Evolutionary conservation across 1,284 basidiomycete genomes (phyloP).

Genomic region (Chiua sp.): DNA sequence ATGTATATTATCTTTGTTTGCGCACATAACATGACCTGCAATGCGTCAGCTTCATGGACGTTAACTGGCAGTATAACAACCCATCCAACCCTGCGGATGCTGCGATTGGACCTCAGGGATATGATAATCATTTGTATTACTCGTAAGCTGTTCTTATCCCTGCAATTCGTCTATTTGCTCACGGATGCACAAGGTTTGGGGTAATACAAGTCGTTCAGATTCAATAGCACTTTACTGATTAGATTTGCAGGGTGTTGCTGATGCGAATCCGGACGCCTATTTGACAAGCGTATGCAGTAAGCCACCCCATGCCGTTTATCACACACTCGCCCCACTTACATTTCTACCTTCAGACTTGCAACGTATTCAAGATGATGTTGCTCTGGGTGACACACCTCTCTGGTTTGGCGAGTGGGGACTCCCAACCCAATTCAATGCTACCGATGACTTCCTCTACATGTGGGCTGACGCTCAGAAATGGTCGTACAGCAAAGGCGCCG

Average conservation of each 20-base stretch:
- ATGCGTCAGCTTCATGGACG: slow-evolving; percentile 70
- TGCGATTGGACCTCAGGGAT: slow-evolving; percentile 69
- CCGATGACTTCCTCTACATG: slow-evolving; percentile 62
- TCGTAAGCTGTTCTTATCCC: slow-evolving; percentile 43
- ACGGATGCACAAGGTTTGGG: slow-evolving; percentile 54
- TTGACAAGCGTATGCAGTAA: slow-evolving; percentile 71
- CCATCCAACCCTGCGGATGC: slow-evolving; percentile 73
- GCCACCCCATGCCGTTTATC: slow-evolving; percentile 21
- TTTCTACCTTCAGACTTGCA: slow-evolving; percentile 23
- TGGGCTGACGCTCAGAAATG: slow-evolving; percentile 86
- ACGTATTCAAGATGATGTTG: slow-evolving; percentile 41
- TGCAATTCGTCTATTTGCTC: slow-evolving; percentile 6
- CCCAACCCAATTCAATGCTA: slow-evolving; percentile 68
- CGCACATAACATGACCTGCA: slow-evolving; percentile 7
- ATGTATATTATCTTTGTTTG: neutral
- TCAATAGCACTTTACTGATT: slow-evolving; percentile 7
- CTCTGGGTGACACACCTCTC: slow-evolving; percentile 45
- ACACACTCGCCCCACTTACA: neutral
- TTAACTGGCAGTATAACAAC: slow-evolving; percentile 73
- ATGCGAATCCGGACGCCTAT: slow-evolving; percentile 67
- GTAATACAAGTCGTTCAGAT: slow-evolving; percentile 50
- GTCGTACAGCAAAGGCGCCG: slow-evolving; percentile 62
- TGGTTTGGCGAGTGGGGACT: slow-evolving; percentile 72
- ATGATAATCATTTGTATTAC: slow-evolving; percentile 84
- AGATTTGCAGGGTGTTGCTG: slow-evolving; percentile 64